Evolutionary conservation across 176 grass and related monocot species (phyloP).

Genomic region (Cenchrus fungigraminus): DNA sequence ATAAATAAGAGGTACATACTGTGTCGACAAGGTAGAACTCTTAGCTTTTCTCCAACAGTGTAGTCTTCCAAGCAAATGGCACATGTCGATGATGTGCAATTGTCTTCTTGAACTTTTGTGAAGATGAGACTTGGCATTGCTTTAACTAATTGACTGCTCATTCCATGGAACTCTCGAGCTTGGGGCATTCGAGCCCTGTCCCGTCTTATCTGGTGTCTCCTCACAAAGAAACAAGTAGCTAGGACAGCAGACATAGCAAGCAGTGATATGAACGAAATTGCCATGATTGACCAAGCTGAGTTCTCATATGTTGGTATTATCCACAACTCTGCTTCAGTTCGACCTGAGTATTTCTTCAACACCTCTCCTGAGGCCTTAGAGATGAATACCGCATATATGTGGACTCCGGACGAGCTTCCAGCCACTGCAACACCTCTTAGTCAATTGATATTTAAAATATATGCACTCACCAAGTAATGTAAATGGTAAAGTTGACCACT

Average conservation of each 20-base stretch:
- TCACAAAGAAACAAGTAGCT: slow-evolving; percentile 81
- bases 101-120: slow-evolving; percentile 75
- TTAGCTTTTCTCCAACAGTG: slow-evolving; percentile 72
- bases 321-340: slow-evolving; percentile 63
- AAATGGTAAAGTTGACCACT: neutral
- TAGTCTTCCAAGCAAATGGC: slow-evolving; percentile 99
- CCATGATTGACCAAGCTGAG: slow-evolving; percentile 81
- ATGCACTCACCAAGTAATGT: neutral
- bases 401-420: slow-evolving; percentile 67
- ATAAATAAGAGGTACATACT: slow-evolving; percentile 65
- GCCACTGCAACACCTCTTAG: slow-evolving; percentile 73
- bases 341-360: slow-evolving; percentile 64
- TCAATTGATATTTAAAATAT: slow-evolving; percentile 29
- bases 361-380: slow-evolving; percentile 72
- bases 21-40: slow-evolving; percentile 83
- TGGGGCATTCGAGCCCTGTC: slow-evolving; percentile 51
- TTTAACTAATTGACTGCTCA: slow-evolving; percentile 87
- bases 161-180: slow-evolving; percentile 70
- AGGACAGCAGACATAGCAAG: slow-evolving; percentile 87
- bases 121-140: slow-evolving; percentile 92
- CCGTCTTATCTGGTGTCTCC: slow-evolving; percentile 63
- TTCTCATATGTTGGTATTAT: slow-evolving; percentile 65
- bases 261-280: slow-evolving; percentile 83
- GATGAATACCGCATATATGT: slow-evolving; percentile 81
- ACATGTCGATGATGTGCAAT: slow-evolving; percentile 80